Conservation (phyloP, 164 flowering plant genomes). For the Liquidambar formosana region DNA sequence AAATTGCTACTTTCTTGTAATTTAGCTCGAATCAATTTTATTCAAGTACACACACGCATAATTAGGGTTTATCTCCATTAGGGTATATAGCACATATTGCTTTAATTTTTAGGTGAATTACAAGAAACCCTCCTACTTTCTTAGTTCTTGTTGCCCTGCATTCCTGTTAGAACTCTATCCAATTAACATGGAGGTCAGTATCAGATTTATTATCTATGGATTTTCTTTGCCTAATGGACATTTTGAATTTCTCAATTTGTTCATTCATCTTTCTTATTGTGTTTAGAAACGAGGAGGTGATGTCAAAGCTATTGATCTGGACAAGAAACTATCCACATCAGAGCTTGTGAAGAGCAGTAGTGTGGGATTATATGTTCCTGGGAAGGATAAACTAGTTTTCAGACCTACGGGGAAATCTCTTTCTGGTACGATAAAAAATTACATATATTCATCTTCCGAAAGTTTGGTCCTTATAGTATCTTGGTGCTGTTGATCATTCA, state of each 20-base stretch:
- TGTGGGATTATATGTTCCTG: constrained; percentile 71
- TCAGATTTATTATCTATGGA: background rate
- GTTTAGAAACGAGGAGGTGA: constrained; percentile 21
- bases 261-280: background rate
- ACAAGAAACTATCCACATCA: constrained; percentile 37
- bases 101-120: too few species aligned
- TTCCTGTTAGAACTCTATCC: background rate
- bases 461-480: background rate
- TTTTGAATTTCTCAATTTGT: background rate
- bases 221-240: background rate
- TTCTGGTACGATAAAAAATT: constrained; percentile 44
- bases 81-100: too few species aligned
- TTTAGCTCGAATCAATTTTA: too few species aligned
- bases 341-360: constrained; percentile 48
- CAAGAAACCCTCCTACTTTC: too few species aligned
- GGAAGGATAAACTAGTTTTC: constrained; percentile 61
- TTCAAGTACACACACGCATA: too few species aligned
- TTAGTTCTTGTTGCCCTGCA: too few species aligned
- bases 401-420: constrained; percentile 62
- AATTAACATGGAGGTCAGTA: background rate
- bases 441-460: background rate
- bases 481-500: too few species aligned
- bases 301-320: constrained; percentile 36
- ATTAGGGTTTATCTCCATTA: too few species aligned
- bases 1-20: too few species aligned